Percentiles rank a stretch among this genome's conserved stretches.
Evolutionary conservation across 768 basidiomycete genomes (phyloP).

Genomic region (Gautieria morchelliformis): DNA sequence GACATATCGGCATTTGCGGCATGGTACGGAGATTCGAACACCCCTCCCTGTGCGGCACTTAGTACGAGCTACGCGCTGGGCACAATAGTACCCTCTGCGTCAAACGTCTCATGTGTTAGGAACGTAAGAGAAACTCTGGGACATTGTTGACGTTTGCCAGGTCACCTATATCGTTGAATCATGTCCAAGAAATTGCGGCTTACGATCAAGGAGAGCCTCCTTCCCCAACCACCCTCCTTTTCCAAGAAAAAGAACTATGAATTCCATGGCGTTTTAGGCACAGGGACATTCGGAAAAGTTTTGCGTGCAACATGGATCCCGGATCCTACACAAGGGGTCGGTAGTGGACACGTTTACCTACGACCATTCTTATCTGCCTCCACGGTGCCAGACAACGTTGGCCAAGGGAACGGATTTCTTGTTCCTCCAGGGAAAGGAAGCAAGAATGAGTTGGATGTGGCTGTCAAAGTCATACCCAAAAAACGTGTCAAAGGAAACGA

Average conservation of each 20-base stretch:
- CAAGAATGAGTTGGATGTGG: constrained; percentile 46
- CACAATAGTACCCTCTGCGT: no score
- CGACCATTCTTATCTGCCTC: not conserved
- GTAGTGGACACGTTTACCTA: not conserved
- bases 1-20: no score
- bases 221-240: constrained; percentile 81
- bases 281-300: constrained; percentile 88
- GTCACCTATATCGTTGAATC: not conserved
- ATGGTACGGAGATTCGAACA: no score
- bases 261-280: constrained; percentile 62
- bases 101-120: no score
- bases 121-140: no score
- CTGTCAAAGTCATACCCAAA: constrained; percentile 87
- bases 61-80: no score
- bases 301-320: constrained; percentile 46
- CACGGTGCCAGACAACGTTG: constrained; percentile 1
- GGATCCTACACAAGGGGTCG: constrained; percentile 9
- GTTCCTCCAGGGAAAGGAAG: constrained; percentile 12
- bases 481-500: constrained; percentile 93
- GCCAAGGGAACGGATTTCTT: not conserved
- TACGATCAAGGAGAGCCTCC: constrained; percentile 43
- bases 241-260: constrained; percentile 79
- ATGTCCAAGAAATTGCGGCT: not conserved
- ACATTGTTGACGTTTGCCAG: no score
- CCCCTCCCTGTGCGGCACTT: no score